Evolutionary conservation across 2,329 filamentous ascomycete species (phyloP), one percentile per base, ranked within the genome.

Genomic region (Diaporthe humulicola): DNA sequence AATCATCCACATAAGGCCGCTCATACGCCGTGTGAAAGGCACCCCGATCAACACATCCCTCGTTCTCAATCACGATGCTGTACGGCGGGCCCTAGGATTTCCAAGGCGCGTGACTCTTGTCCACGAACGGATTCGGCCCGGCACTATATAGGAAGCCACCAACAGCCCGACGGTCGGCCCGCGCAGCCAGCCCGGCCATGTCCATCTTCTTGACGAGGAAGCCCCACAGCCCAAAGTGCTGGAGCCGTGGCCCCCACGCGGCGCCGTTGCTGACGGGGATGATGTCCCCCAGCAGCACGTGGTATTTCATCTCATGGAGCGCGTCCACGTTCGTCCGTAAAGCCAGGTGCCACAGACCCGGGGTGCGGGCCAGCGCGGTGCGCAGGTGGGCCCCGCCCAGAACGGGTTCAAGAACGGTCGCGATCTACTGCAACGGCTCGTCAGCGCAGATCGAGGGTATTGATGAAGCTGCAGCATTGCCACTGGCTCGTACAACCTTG

Each of bases 211-310:
- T 66, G 4, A 82, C 78, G 0, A 78, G 71, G 17, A 82, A 81
- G 5, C 72, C 42, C 1, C 78, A 79, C 14, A 82, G 76, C 19
- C 74, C 76, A 75, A 82, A 82, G 64, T 81, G 79, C 10, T 74
- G 77, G 15, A 83, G 76, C 9, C 73, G 72, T 4, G 75, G 42
- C 80, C 78, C n/a, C n/a, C n/a, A n/a, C n/a, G n/a, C n/a, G n/a
- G n/a, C n/a, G n/a, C n/a, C 80, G 7, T 72, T 76, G 2, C 78
- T 74, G 12, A 78, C 42, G 4, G 80, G 79, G 14, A 82, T 78
- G 14, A 83, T 78, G 14, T 48, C 77, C 15, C 73, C 60, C 9
- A 85, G 73, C 0, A 81, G 79, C 8, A 80, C 28, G 0, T 71
- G 76, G 14, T 77, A 42, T 38, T 58, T 19, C 10, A 70, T 45